Evolutionary conservation across 768 basidiomycete genomes (phyloP).

Genomic region (Piloderma croceum): DNA sequence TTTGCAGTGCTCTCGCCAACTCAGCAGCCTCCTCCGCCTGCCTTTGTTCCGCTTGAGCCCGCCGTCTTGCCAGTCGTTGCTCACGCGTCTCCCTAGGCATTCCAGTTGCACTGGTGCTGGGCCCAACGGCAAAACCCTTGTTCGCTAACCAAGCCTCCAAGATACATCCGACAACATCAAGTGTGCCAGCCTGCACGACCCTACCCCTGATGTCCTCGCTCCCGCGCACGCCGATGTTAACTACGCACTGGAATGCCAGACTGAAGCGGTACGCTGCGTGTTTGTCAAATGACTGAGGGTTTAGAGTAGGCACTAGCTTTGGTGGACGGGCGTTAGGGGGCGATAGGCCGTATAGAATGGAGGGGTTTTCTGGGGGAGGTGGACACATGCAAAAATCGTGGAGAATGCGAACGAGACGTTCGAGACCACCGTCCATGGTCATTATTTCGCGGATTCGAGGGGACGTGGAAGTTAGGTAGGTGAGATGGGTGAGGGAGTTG

Average conservation of each 20-base stretch:
- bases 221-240: conserved; percentile 96
- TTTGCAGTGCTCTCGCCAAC: conserved; percentile 51
- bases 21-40: conserved; percentile 58
- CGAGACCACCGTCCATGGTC: conserved; percentile 95
- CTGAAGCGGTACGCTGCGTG: conserved; percentile 85
- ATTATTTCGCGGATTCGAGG: conserved; percentile 98
- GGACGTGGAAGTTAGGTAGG: conserved; percentile 94
- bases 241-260: conserved; percentile 93
- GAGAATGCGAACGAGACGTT: conserved; percentile 88
- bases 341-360: conserved; percentile 70
- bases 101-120: conserved; percentile 71
- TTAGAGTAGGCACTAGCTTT: conserved; percentile 54
- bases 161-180: conserved; percentile 91
- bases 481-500: conserved; percentile 93
- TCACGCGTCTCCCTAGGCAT: conserved; percentile 71
- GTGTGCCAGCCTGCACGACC: conserved; percentile 90
- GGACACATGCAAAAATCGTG: conserved; percentile 84
- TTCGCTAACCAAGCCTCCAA: conserved; percentile 89
- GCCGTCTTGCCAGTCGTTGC: conserved; percentile 58
- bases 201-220: conserved; percentile 85
- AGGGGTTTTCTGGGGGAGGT: conserved; percentile 74
- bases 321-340: conserved; percentile 56
- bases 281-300: conserved; percentile 69
- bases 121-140: conserved; percentile 82
- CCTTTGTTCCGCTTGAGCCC: conserved; percentile 49